Percentiles rank a stretch among this genome's conserved stretches.
These are phyloP conservation scores for Lasiodiplodia sp. DNA, from an alignment of 2,329 filamentous ascomycete species.

Conservation along the genomic window DNA sequence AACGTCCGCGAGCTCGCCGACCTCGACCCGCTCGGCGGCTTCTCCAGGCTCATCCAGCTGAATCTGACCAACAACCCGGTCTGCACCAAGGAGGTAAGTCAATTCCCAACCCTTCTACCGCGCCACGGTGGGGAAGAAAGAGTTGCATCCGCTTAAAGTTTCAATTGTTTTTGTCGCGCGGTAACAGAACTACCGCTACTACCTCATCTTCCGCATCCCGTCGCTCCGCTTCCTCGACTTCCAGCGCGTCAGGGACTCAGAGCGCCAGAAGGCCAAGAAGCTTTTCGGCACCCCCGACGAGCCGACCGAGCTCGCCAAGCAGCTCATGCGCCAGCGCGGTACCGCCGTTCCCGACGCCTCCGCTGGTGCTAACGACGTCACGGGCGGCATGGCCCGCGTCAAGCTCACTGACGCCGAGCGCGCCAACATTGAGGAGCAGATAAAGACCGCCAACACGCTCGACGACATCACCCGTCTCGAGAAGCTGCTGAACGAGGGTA, in stretches of 20 bases:
- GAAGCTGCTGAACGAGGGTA: slow-evolving; percentile 88
- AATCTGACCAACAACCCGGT: slow-evolving; percentile 88
- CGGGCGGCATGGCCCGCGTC: slow-evolving; percentile 72
- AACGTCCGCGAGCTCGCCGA: slow-evolving; percentile 84
- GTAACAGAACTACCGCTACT: slow-evolving; percentile 86
- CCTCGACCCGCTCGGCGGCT: slow-evolving; percentile 77
- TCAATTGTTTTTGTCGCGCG: slow-evolving; percentile 29
- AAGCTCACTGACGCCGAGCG: slow-evolving; percentile 90
- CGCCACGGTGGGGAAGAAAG: background rate
- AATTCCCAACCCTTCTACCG: slow-evolving; percentile 39
- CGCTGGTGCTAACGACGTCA: slow-evolving; percentile 51
- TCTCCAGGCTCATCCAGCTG: slow-evolving; percentile 78
- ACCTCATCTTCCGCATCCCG: slow-evolving; percentile 87
- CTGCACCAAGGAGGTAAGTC: slow-evolving; percentile 81
- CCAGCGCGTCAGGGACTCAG: slow-evolving; percentile 85
- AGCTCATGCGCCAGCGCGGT: slow-evolving; percentile 87
- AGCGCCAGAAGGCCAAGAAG: slow-evolving; percentile 77
- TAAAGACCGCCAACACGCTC: slow-evolving; percentile 85
- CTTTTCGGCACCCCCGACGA: slow-evolving; percentile 82
- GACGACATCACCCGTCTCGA: slow-evolving; percentile 90
- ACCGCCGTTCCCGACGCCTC: slow-evolving; percentile 69
- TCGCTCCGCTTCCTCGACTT: slow-evolving; percentile 91
- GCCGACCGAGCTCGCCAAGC: slow-evolving; percentile 80
- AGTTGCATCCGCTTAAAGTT: background rate
- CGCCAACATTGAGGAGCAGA: slow-evolving; percentile 83